Evolutionary conservation across 1,284 basidiomycete species (phyloP).

Genomic region (Cutaneotrichosporon dermatis): DNA sequence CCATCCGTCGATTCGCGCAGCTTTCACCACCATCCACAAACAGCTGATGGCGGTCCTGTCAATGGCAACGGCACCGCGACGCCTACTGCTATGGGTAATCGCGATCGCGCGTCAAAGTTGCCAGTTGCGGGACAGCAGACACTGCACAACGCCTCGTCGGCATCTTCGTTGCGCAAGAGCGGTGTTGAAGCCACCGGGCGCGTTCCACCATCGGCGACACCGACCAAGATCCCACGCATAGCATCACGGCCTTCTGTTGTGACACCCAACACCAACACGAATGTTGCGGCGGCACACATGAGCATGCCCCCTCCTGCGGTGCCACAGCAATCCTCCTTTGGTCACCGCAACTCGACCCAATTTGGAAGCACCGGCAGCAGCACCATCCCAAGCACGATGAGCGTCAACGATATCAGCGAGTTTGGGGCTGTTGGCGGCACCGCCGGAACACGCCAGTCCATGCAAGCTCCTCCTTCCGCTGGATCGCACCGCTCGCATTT

Average conservation of each 20-base stretch:
- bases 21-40: not conserved
- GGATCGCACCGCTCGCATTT: conserved; percentile 36
- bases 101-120: conserved; percentile 53
- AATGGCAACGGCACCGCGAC: conserved; percentile 2
- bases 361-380: not conserved
- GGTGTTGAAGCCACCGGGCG: not conserved
- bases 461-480: conserved; percentile 20
- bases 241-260: conserved; percentile 55
- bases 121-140: conserved; percentile 81
- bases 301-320: conserved; percentile 33
- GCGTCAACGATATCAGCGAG: conserved; percentile 14
- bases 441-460: conserved; percentile 11
- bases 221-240: conserved; percentile 92
- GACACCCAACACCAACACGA: conserved; percentile 19
- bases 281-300: conserved; percentile 8
- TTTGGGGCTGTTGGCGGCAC: conserved; percentile 5
- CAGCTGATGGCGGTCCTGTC: not conserved
- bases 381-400: conserved; percentile 4
- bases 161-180: conserved; percentile 26
- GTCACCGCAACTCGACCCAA: not conserved
- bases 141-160: conserved; percentile 55
- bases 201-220: conserved; percentile 49
- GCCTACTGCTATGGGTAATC: not conserved
- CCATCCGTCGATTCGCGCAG: conserved; percentile 22
- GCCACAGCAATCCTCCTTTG: conserved; percentile 9